A percentile compares a stretch with the other conserved stretches of the same genome.
phyloP scores from a whole-genome alignment of 73 alveolate species.

The Paramecium octaurelia region DNA sequence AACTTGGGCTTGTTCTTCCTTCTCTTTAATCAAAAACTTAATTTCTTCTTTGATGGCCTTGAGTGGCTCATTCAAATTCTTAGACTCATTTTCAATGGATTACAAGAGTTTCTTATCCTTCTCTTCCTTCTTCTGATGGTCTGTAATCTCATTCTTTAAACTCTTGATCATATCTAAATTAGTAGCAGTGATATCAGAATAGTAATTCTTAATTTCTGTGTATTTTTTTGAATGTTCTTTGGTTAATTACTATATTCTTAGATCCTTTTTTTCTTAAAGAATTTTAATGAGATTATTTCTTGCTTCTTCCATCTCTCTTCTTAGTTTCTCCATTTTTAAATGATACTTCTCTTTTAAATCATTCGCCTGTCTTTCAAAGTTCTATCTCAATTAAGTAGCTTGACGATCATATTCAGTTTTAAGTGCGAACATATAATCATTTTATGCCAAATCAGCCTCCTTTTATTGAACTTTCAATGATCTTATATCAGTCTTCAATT shows the following conservation, averaged over 20 bases:
- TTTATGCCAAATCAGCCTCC: slow-evolving; percentile 92
- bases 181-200: slow-evolving; percentile 93
- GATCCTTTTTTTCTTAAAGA: slow-evolving; percentile 91
- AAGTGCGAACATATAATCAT: slow-evolving; percentile 91
- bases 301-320: slow-evolving; percentile 94
- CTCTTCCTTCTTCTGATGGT: slow-evolving; percentile 83
- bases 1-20: slow-evolving; percentile 76
- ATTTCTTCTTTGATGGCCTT: slow-evolving; percentile 80
- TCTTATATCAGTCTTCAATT: slow-evolving; percentile 91
- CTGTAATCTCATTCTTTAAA: slow-evolving; percentile 89
- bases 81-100: slow-evolving; percentile 73
- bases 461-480: slow-evolving; percentile 86
- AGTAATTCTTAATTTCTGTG: slow-evolving; percentile 92
- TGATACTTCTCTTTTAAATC: slow-evolving; percentile 90
- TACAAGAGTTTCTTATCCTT: slow-evolving; percentile 70
- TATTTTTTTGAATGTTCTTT: slow-evolving; percentile 90
- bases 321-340: slow-evolving; percentile 91
- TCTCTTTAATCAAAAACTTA: slow-evolving; percentile 60
- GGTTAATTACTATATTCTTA: slow-evolving; percentile 88
- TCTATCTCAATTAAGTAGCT: slow-evolving; percentile 88
- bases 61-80: slow-evolving; percentile 83
- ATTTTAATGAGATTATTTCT: slow-evolving; percentile 83
- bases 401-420: slow-evolving; percentile 91
- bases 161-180: slow-evolving; percentile 92
- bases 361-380: slow-evolving; percentile 91